Conservation (phyloP, 495 filamentous ascomycete species). For the Penicillium maclennaniae region DNA sequence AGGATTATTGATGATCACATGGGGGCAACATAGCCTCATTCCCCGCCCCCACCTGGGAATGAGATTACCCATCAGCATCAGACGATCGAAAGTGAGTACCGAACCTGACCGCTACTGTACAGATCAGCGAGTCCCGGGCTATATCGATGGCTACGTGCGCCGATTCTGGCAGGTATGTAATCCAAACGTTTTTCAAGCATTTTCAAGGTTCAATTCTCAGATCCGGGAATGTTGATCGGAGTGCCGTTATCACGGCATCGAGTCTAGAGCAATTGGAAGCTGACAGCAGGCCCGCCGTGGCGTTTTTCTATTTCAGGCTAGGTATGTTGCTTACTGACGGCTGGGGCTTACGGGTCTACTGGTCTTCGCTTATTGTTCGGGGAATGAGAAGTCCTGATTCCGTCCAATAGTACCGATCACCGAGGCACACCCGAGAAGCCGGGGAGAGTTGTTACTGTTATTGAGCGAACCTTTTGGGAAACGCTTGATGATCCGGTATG, state of each 20-base stretch:
- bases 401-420: slow-evolving; percentile 69
- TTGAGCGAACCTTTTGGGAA: slow-evolving; percentile 76
- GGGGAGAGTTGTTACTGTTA: slow-evolving; percentile 90
- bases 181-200: neutral
- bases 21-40: neutral
- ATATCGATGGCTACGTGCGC: slow-evolving; percentile 89
- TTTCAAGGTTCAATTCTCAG: no score
- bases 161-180: slow-evolving; percentile 85
- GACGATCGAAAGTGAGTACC: no score
- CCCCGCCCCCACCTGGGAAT: no score
- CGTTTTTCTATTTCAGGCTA: slow-evolving; percentile 26
- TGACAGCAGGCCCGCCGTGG: slow-evolving; percentile 11
- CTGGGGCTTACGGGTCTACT: neutral
- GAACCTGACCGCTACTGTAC: neutral
- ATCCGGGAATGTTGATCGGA: neutral
- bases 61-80: no score
- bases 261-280: slow-evolving; percentile 7
- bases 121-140: slow-evolving; percentile 87
- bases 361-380: neutral
- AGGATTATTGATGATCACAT: neutral
- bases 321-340: slow-evolving; percentile 18
- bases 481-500: slow-evolving; percentile 61
- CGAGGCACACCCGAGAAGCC: slow-evolving; percentile 84
- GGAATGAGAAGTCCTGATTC: neutral
- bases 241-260: neutral